Evolutionary conservation across 2,329 filamentous ascomycete species (phyloP), one percentile per base, ranked within the genome.

Genomic region (Colletotrichum sp.): DNA sequence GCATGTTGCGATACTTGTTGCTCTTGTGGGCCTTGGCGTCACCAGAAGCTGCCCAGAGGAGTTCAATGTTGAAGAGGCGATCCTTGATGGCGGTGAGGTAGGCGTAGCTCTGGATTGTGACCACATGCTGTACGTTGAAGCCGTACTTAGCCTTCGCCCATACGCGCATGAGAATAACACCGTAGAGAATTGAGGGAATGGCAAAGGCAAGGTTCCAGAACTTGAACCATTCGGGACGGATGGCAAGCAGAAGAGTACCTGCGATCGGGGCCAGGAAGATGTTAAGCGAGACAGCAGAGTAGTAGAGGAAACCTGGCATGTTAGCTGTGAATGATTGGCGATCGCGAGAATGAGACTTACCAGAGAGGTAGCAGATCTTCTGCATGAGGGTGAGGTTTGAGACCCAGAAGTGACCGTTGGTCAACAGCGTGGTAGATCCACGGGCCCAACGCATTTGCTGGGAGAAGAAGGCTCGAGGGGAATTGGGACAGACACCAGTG

Each of bases 171-270:
- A 85, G 78, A 16, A 86, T 73, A 18, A 85, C 78, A 24, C 83
- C 84, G 78, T 86, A 86, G 21, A 86, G 62, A 66, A 87, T 82
- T 5, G 82, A 85, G 1, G 85, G 85, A 9, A 86, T 80, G 21
- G 85, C 85, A 72, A 87, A 87, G 7, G 85, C 84, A n/a, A 87
- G 80, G 79, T 86, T 87, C 81, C 86, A 87, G 79, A 85, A 87
- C 77, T 84, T 84, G 79, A 87, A 85, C 80, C 82, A 85, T 36
- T 86, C 79, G 1, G 85, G 85, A 3, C 85, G 83, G 64, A 83
- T 78, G 79, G 84, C 83, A 15, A 87, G 80, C n/a, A 87, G 82
- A 1, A 86, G 79, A 9, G 84, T 85, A 16, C 85, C 85, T 8
- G 85, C 84, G 62, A 86, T 80, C 8, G 85, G 84, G 8, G 83